These are phyloP conservation scores for Bipolaris victoriae DNA, from an alignment of 2,329 filamentous ascomycete species.

Conservation along the genomic window DNA sequence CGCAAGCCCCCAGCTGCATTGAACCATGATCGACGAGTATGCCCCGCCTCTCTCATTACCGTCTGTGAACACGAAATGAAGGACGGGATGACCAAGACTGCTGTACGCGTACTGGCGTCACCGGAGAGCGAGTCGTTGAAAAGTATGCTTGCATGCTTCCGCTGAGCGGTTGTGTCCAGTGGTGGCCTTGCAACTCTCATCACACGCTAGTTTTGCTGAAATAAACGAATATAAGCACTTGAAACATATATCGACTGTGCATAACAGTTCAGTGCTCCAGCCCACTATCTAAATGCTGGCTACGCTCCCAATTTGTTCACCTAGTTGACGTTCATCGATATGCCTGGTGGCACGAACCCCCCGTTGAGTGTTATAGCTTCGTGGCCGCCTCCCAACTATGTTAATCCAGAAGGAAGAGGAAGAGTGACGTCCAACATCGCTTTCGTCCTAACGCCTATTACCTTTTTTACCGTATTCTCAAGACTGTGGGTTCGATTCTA, in stretches of 20 bases:
- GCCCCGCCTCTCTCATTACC: neutral
- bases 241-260: neutral
- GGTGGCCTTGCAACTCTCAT: neutral
- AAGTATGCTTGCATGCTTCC: neutral
- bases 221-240: neutral
- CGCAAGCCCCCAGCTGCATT: neutral
- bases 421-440: constrained; percentile 24
- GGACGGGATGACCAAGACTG: neutral
- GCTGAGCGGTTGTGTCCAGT: neutral
- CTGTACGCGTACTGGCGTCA: neutral
- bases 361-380: constrained; percentile 21
- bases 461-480: constrained; percentile 21
- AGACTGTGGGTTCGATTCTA: constrained; percentile 30
- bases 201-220: neutral
- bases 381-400: constrained; percentile 29
- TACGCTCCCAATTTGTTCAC: neutral
- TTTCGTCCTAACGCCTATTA: constrained; percentile 26
- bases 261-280: neutral
- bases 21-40: neutral
- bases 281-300: neutral
- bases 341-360: constrained; percentile 31
- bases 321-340: constrained; percentile 1
- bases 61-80: neutral
- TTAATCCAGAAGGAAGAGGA: constrained; percentile 20
- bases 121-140: neutral